Conservation (phyloP, 441 rosid genomes). For the Adansonia grandidieri region DNA sequence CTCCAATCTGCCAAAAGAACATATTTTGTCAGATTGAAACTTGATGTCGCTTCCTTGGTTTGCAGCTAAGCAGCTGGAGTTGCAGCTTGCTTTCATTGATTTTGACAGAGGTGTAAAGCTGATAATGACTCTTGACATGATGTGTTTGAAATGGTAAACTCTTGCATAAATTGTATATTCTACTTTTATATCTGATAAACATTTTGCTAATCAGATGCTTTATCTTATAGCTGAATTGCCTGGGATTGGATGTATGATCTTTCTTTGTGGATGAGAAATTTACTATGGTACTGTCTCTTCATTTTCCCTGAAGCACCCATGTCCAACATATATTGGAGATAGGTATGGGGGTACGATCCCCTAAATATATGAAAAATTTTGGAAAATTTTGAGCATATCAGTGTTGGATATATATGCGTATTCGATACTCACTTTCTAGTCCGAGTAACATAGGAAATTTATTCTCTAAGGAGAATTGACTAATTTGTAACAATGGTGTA, state of each 20-base stretch:
- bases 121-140: conserved; percentile 59
- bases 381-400: no score
- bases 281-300: background rate
- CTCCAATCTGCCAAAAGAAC: background rate
- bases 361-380: no score
- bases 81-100: conserved; percentile 66
- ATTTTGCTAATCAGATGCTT: conserved; percentile 24
- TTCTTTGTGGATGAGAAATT: background rate
- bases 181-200: conserved; percentile 9
- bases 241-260: conserved; percentile 7
- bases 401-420: conserved; percentile 50
- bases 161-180: conserved; percentile 23
- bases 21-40: conserved; percentile 2
- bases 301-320: conserved; percentile 36
- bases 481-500: background rate
- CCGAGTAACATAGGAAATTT: background rate
- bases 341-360: no score
- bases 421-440: conserved; percentile 48
- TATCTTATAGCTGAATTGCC: conserved; percentile 13
- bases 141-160: conserved; percentile 74
- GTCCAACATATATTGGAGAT: no score
- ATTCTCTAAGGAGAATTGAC: background rate
- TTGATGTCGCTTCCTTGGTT: conserved; percentile 24
- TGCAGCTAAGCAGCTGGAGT: conserved; percentile 69
- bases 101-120: conserved; percentile 56